Base-by-base conservation (phyloP, 2,329 filamentous ascomycete genomes). In the Beauveria caledonica region DNA sequence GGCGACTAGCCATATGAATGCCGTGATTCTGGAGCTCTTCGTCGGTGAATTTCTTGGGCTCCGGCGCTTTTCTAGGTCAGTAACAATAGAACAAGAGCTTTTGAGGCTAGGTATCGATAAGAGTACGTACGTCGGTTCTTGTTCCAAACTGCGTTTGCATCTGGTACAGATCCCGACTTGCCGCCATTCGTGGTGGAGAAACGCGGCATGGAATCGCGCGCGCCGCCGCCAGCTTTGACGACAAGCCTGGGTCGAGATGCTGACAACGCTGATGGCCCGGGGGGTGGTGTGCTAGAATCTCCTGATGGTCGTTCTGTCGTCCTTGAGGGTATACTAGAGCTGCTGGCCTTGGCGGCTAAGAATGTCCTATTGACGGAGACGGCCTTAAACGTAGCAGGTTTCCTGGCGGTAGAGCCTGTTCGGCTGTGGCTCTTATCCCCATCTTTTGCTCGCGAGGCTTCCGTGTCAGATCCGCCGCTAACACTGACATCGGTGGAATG, bases 351-450 rank as follows among this genome's bases (percentile, higher is more conserved):
- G 62, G 88, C 84, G n/a, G 83, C 84, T 40, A 94, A 79, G 70
- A 93, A 95, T 48, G 85, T 91, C 74, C 89, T 92, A 66, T 92
- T 93, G 66, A 93, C 88, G 5, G 89, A 92, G 52, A 94, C 88
- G 19, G 90, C 84, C 74, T 94, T 95, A 80, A 95, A 94, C 13
- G 86, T 87, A 19, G 86, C 77, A 21, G 86, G 86, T 73, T 90
- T 93, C 80, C 89, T 92, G 64, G 86, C 78, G 3, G 86, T 69
- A 63, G 86, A 80, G 64, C 79, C 77, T 9, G 78, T 78, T 62
- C 84, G 84, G 63, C 76, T 75, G 70, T 90, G 84, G 53, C 80
- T 78, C 67, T 81, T 84, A 60, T 82, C 79, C 62, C 78, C 82
- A 70, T 82, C 80, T 63, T 82, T 81, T 63, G 77, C 76, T 67